Evolutionary conservation across 2,329 filamentous ascomycete genomes (phyloP).

Genomic region (Alternaria alternata): DNA sequence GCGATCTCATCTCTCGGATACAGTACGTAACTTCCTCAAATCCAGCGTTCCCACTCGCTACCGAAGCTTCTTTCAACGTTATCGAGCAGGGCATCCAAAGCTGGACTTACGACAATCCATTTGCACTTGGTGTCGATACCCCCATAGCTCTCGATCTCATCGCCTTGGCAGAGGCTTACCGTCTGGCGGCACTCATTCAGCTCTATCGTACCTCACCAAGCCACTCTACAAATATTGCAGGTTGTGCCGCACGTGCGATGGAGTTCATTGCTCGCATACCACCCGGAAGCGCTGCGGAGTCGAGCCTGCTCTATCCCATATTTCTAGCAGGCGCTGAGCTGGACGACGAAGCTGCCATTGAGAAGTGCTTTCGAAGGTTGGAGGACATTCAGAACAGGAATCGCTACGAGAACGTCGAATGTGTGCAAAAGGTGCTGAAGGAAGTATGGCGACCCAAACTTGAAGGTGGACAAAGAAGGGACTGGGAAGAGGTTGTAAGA

Average conservation of each 20-base stretch:
- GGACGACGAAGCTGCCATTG: slow-evolving; percentile 38
- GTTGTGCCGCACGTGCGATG: slow-evolving; percentile 44
- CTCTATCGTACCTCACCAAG: slow-evolving; percentile 43
- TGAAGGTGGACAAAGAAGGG: slow-evolving; percentile 37
- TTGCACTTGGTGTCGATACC: slow-evolving; percentile 40
- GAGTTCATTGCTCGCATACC: slow-evolving; percentile 47
- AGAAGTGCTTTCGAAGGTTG: slow-evolving; percentile 40
- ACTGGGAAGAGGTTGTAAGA: slow-evolving; percentile 48
- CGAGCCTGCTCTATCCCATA: slow-evolving; percentile 47
- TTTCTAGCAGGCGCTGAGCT: slow-evolving; percentile 48
- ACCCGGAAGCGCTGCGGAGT: slow-evolving; percentile 45
- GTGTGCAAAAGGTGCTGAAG: slow-evolving; percentile 46
- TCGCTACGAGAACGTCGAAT: slow-evolving; percentile 46
- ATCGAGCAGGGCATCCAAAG: slow-evolving; percentile 43
- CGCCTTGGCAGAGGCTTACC: slow-evolving; percentile 46
- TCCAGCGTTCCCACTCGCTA: slow-evolving; percentile 44
- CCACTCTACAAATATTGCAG: slow-evolving; percentile 36
- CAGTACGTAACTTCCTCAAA: slow-evolving; percentile 44
- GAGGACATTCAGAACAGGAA: slow-evolving; percentile 46
- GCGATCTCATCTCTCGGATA: slow-evolving; percentile 44
- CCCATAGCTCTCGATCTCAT: slow-evolving; percentile 46
- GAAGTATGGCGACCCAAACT: slow-evolving; percentile 46
- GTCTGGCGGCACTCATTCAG: slow-evolving; percentile 46
- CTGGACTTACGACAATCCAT: slow-evolving; percentile 47
- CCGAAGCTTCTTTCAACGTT: slow-evolving; percentile 43